Evolutionary conservation across 352 stramenopile species (phyloP).

Genomic region (Phytophthora pinifolia): DNA sequence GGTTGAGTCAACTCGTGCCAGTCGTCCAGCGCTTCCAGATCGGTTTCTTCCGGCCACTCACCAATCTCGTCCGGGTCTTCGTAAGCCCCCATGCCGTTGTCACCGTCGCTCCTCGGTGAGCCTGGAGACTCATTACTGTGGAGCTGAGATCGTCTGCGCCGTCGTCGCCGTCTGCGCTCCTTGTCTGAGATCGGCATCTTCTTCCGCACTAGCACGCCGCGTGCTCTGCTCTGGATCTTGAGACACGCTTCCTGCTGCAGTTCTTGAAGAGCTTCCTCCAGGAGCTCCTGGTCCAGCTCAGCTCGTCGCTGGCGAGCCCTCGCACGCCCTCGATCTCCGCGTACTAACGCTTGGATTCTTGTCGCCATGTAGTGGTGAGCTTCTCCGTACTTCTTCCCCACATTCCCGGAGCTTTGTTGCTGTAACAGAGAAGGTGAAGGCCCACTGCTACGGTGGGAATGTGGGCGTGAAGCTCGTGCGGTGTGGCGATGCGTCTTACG

Average conservation of each 20-base stretch:
- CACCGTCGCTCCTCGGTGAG: not conserved
- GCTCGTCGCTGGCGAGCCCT: conserved; percentile 15
- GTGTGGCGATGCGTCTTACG: conserved; percentile 5
- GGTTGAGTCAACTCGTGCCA: conserved; percentile 56
- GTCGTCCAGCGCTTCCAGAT: conserved; percentile 47
- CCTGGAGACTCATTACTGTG: not conserved
- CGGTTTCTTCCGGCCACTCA: conserved; percentile 55
- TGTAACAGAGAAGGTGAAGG: conserved; percentile 13
- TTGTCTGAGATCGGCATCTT: conserved; percentile 23
- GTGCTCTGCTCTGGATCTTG: conserved; percentile 45
- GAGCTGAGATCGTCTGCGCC: conserved; percentile 9
- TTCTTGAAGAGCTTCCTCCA: conserved; percentile 43
- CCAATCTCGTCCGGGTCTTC: conserved; percentile 26
- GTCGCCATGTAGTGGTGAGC: conserved; percentile 36
- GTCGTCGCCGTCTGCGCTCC: conserved; percentile 10
- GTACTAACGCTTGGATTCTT: conserved; percentile 41
- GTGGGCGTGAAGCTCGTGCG: conserved; percentile 2
- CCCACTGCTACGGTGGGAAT: conserved; percentile 11
- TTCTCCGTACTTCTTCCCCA: conserved; percentile 19
- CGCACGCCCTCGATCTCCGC: conserved; percentile 31
- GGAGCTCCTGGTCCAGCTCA: conserved; percentile 42
- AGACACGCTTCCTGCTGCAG: conserved; percentile 32
- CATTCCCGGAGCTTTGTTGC: conserved; percentile 1
- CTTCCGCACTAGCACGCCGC: conserved; percentile 37
- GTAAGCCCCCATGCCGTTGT: conserved; percentile 15